These are phyloP conservation scores for Gigaspora rosea DNA, from an alignment of 192 early-diverging fungal species.

Conservation along the genomic window DNA sequence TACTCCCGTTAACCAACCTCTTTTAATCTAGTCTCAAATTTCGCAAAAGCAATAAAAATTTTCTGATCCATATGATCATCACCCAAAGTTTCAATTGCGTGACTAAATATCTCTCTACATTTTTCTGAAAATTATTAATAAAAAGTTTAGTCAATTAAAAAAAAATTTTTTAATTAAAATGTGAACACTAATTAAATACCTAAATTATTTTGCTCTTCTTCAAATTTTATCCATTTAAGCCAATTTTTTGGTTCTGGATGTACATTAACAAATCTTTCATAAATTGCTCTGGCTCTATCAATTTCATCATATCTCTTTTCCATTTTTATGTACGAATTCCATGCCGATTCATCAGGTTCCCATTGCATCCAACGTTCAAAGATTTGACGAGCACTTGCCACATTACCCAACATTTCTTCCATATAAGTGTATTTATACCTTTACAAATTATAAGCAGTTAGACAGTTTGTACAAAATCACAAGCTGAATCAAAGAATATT, in stretches of 20 bases:
- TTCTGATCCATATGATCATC: conserved; percentile 93
- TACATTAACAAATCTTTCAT: conserved; percentile 82
- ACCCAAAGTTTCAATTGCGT: conserved; percentile 84
- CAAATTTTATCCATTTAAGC: conserved; percentile 96
- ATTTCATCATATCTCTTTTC: conserved; percentile 87
- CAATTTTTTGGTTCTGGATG: conserved; percentile 94
- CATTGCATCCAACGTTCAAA: conserved; percentile 99
- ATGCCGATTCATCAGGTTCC: conserved; percentile 91
- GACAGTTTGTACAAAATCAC: not conserved
- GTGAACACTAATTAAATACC: conserved; percentile 42
- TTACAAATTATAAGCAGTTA: not conserved
- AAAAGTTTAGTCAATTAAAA: not conserved
- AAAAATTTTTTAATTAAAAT: not conserved
- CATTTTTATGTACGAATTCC: conserved; percentile 94
- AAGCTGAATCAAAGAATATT: not conserved
- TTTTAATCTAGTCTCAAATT: conserved; percentile 87
- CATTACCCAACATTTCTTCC: conserved; percentile 95
- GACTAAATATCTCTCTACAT: conserved; percentile 84
- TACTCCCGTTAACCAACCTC: conserved; percentile 55
- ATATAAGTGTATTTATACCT: conserved; percentile 97
- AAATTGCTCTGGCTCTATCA: conserved; percentile 78
- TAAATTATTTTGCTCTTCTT: conserved; percentile 76
- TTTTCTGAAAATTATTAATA: conserved; percentile 50
- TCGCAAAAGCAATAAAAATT: conserved; percentile 94
- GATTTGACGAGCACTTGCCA: conserved; percentile 83